Base-by-base conservation (phyloP, 1,139 yeast species). In the Suhomyces kunorum region DNA sequence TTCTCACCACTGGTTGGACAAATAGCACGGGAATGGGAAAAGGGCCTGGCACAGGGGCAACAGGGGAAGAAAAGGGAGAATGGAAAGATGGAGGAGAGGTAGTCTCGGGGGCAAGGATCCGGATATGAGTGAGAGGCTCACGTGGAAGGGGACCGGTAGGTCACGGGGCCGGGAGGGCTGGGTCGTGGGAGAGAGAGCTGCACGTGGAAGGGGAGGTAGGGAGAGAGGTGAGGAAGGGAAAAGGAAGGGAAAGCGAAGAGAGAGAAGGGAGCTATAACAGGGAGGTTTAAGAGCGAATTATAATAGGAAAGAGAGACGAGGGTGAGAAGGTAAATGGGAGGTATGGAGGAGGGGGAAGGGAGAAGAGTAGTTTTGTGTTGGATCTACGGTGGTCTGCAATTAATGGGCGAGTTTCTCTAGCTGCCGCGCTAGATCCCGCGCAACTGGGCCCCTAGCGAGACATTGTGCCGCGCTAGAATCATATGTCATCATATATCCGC, bases 71-170 rank as follows among this genome's bases (percentile, higher is more conserved):
- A 11, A 16, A 4, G 25, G 12, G 25, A 4, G 4, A 17, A 28
- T 13, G 28, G 8, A 26, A 5, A 22, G 15, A 16, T 20, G 16
- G 11, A 11, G 7, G 30, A 26, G 25, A 31, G 34, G 16, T 17
- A n/a, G 17, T 9, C 34, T 23, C 30, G 43, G 39, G 38, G 39
- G 38, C 36, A 36, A 39, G 27, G 43, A 36, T 35, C 39, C 30
- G 34, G 37, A 39, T 36, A 31, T 35, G 17, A 29, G 28, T 26
- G 28, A 19, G 32, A 23, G 40, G 23, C 40, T 38, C 40, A 38
- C 40, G 40, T 38, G 40, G 40, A 29, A 32, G 24, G 20, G 11
- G n/a, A 29, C n/a, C 16, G 24, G 11, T 8, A 12, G 24, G 32
- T 29, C 32, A 29, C 32, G 32, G 32, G 32, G 14, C n/a, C 24